Evolutionary conservation across 2,329 filamentous ascomycete genomes (phyloP).

Genomic region (Aspergillus amoenus): DNA sequence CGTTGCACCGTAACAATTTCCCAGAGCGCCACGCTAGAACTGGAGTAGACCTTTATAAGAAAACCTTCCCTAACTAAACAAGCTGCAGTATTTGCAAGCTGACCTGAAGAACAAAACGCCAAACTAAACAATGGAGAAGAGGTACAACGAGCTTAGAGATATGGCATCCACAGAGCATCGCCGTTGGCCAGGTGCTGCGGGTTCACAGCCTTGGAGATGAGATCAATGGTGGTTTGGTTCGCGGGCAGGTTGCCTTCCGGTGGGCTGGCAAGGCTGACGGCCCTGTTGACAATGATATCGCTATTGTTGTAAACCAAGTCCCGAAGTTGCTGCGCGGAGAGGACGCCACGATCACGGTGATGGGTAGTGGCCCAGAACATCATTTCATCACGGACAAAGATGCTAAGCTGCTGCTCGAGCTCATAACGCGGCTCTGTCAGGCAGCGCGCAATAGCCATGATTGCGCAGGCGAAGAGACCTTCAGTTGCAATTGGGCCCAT

Average conservation of each 20-base stretch:
- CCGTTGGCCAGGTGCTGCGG: constrained; percentile 83
- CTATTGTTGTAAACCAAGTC: constrained; percentile 83
- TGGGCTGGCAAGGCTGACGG: constrained; percentile 75
- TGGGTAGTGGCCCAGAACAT: constrained; percentile 90
- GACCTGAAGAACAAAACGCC: constrained; percentile 18
- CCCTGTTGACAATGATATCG: constrained; percentile 88
- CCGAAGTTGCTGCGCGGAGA: constrained; percentile 68
- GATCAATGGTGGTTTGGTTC: constrained; percentile 94
- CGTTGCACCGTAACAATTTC: constrained; percentile 16
- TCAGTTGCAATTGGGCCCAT: constrained; percentile 96
- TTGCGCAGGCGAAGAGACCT: constrained; percentile 88
- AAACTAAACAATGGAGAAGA: constrained; percentile 12
- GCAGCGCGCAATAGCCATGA: constrained; percentile 96
- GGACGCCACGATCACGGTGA: constrained; percentile 66
- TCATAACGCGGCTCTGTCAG: constrained; percentile 79
- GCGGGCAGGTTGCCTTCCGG: constrained; percentile 79
- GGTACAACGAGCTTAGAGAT: constrained; percentile 59
- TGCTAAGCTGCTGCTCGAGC: constrained; percentile 88
- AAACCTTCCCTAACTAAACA: not conserved
- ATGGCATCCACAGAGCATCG: constrained; percentile 97
- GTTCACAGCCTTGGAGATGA: constrained; percentile 89
- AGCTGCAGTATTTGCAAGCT: not conserved
- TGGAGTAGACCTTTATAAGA: constrained; percentile 2
- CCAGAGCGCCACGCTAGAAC: constrained; percentile 27
- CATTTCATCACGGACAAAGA: constrained; percentile 98